These are phyloP conservation scores for Leavenworthia alabamica DNA, from an alignment of 345 rosid genomes.

Conservation along the genomic window DNA sequence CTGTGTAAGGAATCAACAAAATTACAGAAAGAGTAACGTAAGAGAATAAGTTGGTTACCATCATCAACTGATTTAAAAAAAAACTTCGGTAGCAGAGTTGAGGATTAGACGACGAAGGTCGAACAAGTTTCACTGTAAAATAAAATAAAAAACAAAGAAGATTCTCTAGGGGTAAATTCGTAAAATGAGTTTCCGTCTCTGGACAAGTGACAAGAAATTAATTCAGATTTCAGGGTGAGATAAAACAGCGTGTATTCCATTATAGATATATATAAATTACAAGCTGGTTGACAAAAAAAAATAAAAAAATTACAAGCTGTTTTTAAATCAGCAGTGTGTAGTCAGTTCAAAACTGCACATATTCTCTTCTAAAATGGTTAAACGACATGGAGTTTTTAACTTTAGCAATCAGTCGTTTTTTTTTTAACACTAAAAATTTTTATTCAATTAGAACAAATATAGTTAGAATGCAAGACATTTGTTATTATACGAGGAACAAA, in stretches of 20 bases:
- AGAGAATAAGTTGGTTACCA: constrained; percentile 21
- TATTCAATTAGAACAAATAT: too few relatives aligned
- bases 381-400: constrained; percentile 3
- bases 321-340: too few relatives aligned
- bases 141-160: neutral
- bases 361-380: neutral
- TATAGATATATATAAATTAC: neutral
- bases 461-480: too few relatives aligned
- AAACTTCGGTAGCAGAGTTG: neutral
- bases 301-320: too few relatives aligned
- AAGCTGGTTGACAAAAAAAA: neutral
- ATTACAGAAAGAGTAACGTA: neutral
- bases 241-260: constrained; percentile 15
- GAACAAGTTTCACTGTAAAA: neutral
- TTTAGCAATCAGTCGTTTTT: neutral
- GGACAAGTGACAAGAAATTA: neutral
- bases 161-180: constrained; percentile 2
- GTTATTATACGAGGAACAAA: too few relatives aligned
- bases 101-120: neutral
- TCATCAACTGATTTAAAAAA: constrained; percentile 13
- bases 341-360: neutral
- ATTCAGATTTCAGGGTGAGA: neutral
- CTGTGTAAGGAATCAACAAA: neutral
- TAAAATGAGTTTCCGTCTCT: neutral
- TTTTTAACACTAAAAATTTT: too few relatives aligned